Conservation (phyloP, 352 stramenopile species). For the Bremia lactucae region DNA sequence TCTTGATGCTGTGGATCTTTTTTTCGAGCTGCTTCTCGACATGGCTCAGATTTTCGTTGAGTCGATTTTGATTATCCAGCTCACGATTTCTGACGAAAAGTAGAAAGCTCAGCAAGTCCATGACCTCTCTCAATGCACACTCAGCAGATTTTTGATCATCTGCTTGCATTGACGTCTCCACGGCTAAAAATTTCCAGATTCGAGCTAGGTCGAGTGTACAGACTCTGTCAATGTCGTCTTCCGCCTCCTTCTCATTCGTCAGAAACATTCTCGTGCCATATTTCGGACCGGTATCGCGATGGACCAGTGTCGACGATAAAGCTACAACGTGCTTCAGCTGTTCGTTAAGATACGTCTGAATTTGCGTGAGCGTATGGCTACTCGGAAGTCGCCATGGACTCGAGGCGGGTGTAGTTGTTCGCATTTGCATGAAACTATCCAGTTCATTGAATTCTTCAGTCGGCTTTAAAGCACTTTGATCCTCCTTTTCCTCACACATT, state of each 20-base stretch:
- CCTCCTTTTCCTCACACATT: constrained; percentile 13
- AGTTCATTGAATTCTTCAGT: too few species aligned
- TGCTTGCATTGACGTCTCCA: neutral
- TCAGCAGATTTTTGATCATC: constrained; percentile 25
- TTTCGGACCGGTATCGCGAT: constrained; percentile 1
- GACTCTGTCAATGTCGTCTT: constrained; percentile 19
- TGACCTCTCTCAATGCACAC: constrained; percentile 28
- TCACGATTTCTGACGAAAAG: constrained; percentile 45
- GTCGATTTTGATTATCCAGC: constrained; percentile 33
- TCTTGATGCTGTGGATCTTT: constrained; percentile 34
- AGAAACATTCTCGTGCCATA: constrained; percentile 14
- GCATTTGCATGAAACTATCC: neutral
- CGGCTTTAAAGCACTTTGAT: too few species aligned
- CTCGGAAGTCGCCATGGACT: constrained; percentile 40
- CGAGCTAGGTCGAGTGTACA: constrained; percentile 18
- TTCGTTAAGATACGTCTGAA: constrained; percentile 52
- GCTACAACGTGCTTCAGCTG: constrained; percentile 45
- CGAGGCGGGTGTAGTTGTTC: neutral
- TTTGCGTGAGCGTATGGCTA: constrained; percentile 29
- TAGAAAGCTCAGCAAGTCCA: constrained; percentile 70
- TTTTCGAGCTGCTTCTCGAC: constrained; percentile 47
- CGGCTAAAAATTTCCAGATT: constrained; percentile 15
- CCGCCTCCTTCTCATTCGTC: neutral
- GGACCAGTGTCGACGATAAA: constrained; percentile 11
- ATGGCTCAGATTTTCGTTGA: constrained; percentile 33